Evolutionary conservation across 139 green algal species (phyloP), one percentile per base, ranked within the genome.

Genomic region (Closterium sp.): DNA sequence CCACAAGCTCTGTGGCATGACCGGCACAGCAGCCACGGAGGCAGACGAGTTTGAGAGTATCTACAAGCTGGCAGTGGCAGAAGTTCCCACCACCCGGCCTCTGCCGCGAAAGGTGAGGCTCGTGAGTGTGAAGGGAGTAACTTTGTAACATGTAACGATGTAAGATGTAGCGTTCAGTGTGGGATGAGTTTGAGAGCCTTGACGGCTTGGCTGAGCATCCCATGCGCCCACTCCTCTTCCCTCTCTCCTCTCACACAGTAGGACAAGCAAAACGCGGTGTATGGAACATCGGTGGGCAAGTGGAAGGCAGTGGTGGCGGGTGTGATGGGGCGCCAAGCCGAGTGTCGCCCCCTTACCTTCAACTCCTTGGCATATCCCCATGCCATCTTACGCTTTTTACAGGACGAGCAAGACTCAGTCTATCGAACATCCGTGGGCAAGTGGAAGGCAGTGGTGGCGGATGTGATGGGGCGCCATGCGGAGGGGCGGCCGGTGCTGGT

Each of bases 181-280:
- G n/a, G n/a, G n/a, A n/a, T n/a, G n/a, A n/a, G n/a, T n/a, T n/a
- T n/a, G n/a, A n/a, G n/a, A n/a, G n/a, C n/a, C n/a, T n/a, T n/a
- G n/a, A n/a, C n/a, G n/a, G n/a, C n/a, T n/a, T n/a, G n/a, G n/a
- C n/a, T n/a, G n/a, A n/a, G n/a, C n/a, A n/a, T n/a, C n/a, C n/a
- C n/a, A n/a, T n/a, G n/a, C n/a, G n/a, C n/a, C n/a, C n/a, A n/a
- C n/a, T n/a, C n/a, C n/a, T n/a, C n/a, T n/a, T n/a, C 30, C 12
- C 6, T 16, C 2, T 16, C 0, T 32, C 0, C 5, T 28, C 25
- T 23, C 30, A 2, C 87, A n/a, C n/a, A n/a, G n/a, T n/a, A 93
- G 23, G 98, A 99, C 96, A 96, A 98, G 93, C 95, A 97, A 28
- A 97, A 99, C 93, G 98, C 99, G 7, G 97, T 99, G 21, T 99